Conservation (phyloP, 257 asterid species). For the Prunella vulgaris region DNA sequence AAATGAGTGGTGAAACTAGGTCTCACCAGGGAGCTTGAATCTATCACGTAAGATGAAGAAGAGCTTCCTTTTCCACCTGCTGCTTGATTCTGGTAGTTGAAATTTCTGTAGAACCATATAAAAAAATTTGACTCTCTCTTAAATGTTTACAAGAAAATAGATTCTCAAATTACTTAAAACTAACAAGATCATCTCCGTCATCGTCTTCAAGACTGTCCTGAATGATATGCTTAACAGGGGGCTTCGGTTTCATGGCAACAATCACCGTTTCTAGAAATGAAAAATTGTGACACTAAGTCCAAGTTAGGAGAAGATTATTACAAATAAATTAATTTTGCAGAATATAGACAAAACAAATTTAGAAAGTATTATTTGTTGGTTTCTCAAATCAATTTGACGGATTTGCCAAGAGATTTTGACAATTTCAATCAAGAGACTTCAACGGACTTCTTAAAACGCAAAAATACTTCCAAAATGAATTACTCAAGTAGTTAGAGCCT, state of each 20-base stretch:
- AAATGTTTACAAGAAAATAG: constrained; percentile 2
- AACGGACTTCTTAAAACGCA: not conserved
- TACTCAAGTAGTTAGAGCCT: too few species aligned
- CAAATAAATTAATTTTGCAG: not conserved
- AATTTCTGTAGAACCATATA: constrained; percentile 42
- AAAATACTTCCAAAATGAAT: not conserved
- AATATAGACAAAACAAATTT: constrained; percentile 3
- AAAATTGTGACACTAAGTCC: constrained; percentile 14
- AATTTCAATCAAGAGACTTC: not conserved
- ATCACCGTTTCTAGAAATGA: constrained; percentile 55
- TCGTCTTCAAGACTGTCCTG: constrained; percentile 57
- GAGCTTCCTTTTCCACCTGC: constrained; percentile 75
- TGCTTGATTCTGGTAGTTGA: constrained; percentile 68
- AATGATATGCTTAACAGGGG: constrained; percentile 57
- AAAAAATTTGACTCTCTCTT: constrained; percentile 15
- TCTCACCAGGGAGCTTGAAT: constrained; percentile 77
- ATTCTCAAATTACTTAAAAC: constrained; percentile 26
- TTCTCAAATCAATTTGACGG: not conserved
- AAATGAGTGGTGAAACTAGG: constrained; percentile 15
- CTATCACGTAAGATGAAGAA: constrained; percentile 57
- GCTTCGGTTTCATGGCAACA: constrained; percentile 80
- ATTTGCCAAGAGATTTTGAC: not conserved
- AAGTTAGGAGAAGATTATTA: not conserved
- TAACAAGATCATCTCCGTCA: constrained; percentile 73
- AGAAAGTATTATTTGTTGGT: not conserved